These are phyloP conservation scores for Wilcoxina mikolae DNA, from an alignment of 495 filamentous ascomycete species.

Conservation along the genomic window DNA sequence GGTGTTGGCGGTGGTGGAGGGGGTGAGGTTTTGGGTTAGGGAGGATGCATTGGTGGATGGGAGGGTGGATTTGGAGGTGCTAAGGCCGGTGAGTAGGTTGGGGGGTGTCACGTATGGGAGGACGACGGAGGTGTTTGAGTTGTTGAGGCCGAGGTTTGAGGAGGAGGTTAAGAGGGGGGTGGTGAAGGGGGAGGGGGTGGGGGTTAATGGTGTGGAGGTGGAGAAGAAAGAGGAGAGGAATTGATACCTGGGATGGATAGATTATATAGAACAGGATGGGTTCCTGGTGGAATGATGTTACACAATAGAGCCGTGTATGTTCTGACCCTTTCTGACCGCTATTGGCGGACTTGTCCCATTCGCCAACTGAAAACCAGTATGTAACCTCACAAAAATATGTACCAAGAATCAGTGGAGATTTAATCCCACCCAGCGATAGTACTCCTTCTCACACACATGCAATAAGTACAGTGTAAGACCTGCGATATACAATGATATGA, in stretches of 20 bases:
- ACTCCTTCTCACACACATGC: too few species aligned
- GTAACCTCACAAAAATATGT: too few species aligned
- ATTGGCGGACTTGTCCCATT: too few species aligned
- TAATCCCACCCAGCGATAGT: too few species aligned
- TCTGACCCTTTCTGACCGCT: too few species aligned
- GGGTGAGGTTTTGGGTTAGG: slow-evolving; percentile 71
- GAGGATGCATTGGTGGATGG: slow-evolving; percentile 78
- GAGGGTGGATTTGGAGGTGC: slow-evolving; percentile 50
- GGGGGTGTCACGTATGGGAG: slow-evolving; percentile 76
- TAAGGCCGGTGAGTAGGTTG: slow-evolving; percentile 62
- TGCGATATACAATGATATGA: too few species aligned
- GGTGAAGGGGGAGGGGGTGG: slow-evolving; percentile 27
- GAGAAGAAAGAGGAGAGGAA: neutral
- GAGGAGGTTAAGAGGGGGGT: slow-evolving; percentile 36
- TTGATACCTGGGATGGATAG: neutral
- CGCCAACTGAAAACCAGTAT: too few species aligned
- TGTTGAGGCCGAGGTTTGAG: slow-evolving; percentile 56
- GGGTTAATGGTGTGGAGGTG: slow-evolving; percentile 5
- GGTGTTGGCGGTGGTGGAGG: slow-evolving; percentile 66
- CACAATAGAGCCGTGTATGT: too few species aligned
- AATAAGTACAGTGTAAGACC: too few species aligned
- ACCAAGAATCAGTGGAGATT: too few species aligned
- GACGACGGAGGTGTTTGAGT: slow-evolving; percentile 55
- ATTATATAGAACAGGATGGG: neutral
- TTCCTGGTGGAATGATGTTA: too few species aligned